Conservation (phyloP, 495 filamentous ascomycete genomes). For the Thermochaetoides thermophila region DNA sequence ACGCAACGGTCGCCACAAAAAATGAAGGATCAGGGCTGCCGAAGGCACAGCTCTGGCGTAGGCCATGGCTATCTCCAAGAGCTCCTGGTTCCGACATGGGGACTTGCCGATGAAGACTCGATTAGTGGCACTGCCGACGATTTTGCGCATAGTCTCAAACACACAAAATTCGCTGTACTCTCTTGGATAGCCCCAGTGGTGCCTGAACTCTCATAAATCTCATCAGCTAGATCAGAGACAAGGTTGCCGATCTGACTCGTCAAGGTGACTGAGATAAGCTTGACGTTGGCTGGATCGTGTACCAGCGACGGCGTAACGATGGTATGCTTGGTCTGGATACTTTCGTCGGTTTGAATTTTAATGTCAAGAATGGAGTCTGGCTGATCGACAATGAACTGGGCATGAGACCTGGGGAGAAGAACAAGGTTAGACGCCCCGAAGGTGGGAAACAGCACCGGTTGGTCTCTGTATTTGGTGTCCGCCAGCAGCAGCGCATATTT, state of each 20-base stretch:
- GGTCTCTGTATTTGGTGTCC: conserved; percentile 13
- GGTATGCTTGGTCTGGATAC: conserved; percentile 25
- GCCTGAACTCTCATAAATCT: conserved; percentile 20
- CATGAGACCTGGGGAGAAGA: conserved; percentile 24
- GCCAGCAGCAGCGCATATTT: conserved; percentile 16
- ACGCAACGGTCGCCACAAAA: conserved; percentile 23
- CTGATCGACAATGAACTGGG: conserved; percentile 30
- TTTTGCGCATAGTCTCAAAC: conserved; percentile 21
- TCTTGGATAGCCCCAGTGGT: conserved; percentile 20
- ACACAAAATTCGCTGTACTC: conserved; percentile 22
- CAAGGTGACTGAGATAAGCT: conserved; percentile 21
- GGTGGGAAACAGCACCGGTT: conserved; percentile 17
- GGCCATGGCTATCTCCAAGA: conserved; percentile 24
- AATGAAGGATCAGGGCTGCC: conserved; percentile 16
- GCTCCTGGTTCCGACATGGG: conserved; percentile 18
- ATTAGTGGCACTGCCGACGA: conserved; percentile 22
- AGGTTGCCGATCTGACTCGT: conserved; percentile 27
- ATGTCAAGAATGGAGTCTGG: conserved; percentile 26
- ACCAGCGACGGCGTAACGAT: conserved; percentile 19
- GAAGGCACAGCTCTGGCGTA: conserved; percentile 27
- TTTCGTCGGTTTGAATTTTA: conserved; percentile 15
- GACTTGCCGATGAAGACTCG: conserved; percentile 23
- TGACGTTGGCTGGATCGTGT: conserved; percentile 19
- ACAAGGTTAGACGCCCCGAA: conserved; percentile 14
- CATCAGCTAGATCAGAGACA: conserved; percentile 28